Percentiles rank a stretch among this genome's conserved stretches.
Conservation (phyloP, 73 alveolate genomes). For the Stentor coeruleus region DNA sequence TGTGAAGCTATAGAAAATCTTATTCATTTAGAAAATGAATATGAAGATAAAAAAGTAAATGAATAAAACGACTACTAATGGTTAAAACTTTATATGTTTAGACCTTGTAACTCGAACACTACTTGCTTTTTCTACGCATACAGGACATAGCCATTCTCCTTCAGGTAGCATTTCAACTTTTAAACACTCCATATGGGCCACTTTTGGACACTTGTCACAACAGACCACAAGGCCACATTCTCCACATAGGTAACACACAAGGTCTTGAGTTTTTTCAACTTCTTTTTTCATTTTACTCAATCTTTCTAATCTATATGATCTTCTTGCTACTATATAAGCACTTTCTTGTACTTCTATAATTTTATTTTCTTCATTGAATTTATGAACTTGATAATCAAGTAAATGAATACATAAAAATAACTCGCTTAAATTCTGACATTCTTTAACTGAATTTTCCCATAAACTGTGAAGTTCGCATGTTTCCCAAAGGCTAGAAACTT, state of each 20-base stretch:
- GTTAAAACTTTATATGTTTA: background rate
- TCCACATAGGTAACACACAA: background rate
- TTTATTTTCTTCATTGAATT: background rate
- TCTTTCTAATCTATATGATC: background rate
- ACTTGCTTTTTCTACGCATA: background rate
- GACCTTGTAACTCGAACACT: background rate
- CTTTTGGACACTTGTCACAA: slow-evolving; percentile 21
- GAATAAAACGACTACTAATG: too few species aligned
- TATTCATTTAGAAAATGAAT: slow-evolving; percentile 26
- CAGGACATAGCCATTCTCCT: slow-evolving; percentile 25
- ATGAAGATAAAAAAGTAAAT: too few species aligned
- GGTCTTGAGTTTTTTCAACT: background rate
- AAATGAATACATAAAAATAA: background rate
- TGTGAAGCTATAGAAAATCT: slow-evolving; percentile 39
- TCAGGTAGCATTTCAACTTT: background rate
- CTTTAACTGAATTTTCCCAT: background rate
- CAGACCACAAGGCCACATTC: slow-evolving; percentile 20
- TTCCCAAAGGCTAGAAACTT: background rate
- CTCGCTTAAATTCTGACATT: background rate
- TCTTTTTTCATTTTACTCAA: background rate
- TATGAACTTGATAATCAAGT: background rate
- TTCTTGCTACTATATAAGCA: background rate
- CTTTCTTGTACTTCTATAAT: background rate
- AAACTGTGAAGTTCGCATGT: background rate
- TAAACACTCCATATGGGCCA: slow-evolving; percentile 4